Evolutionary conservation across 495 filamentous ascomycete species (phyloP), one percentile per base, ranked within the genome.

Genomic region (Penicillium riverlandense): DNA sequence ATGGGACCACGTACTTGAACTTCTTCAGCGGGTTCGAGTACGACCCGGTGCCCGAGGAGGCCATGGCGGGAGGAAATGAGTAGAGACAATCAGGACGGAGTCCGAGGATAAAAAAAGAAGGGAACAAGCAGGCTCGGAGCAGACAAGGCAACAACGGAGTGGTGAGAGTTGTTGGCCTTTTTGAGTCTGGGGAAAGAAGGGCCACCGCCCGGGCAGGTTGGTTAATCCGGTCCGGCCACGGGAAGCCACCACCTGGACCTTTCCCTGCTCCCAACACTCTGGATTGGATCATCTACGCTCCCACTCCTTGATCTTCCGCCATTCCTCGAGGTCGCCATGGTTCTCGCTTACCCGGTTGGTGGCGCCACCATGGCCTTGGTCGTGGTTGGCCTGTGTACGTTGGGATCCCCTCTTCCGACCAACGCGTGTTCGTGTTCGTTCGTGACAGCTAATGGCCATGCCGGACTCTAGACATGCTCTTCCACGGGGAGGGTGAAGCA

Each of bases 21-120:
- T 98, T 98, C 85, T 98, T 98, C 72, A 98, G 68, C 45, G 92
- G 92, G 78, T 98, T 98, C 69, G 89, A 95, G 75, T 98, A 98
- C 49, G 88, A 85, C 71, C 88, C 86, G 58, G 79, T 85, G 50
- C 79, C 67, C 40, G 76, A 72, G 47, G 70, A 58, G 48, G 76
- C 75, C 77, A 82, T 80, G 62, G 54, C 63, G 54, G 45, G 43
- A 49, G 49, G 43, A 38, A 44, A 22, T 44, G 40, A 30, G 29
- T 45, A 52, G 41, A 50, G 52, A 46, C 22, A 22, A 22, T 22
- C 22, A 22, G 22, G 22, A 22, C 22, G 0, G 22, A 22, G 22
- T 4, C 6, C 22, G 4, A 22, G 22, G 22, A 22, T 22, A 41
- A 27, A 43, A 4, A 29, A 43, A 13, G 11, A 35, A 38, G 36